phyloP scores from a whole-genome alignment of 768 basidiomycete genomes.

The Piloderma croceum region DNA sequence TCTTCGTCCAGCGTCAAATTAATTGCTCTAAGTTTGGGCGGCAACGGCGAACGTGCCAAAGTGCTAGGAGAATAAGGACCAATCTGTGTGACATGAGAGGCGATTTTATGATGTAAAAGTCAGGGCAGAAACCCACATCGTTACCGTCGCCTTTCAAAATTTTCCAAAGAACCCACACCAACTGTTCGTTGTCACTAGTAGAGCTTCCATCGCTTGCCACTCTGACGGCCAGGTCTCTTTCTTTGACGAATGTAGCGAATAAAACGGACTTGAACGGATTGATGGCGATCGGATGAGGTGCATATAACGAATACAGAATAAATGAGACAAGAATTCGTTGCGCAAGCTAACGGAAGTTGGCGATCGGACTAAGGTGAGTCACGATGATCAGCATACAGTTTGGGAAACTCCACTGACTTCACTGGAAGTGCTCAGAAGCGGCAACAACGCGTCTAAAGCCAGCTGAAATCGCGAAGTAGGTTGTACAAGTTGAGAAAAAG shows the following conservation, averaged over 20 bases:
- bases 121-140: slow-evolving; percentile 42
- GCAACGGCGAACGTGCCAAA: slow-evolving; percentile 67
- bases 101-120: background rate
- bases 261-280: slow-evolving; percentile 80
- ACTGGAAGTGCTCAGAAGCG: slow-evolving; percentile 49
- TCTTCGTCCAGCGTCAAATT: slow-evolving; percentile 68
- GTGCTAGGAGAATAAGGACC: slow-evolving; percentile 76
- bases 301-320: slow-evolving; percentile 75
- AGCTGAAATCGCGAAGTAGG: slow-evolving; percentile 76
- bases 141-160: slow-evolving; percentile 78
- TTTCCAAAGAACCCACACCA: slow-evolving; percentile 87
- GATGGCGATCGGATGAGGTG: slow-evolving; percentile 70
- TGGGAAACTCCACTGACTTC: slow-evolving; percentile 54
- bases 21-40: slow-evolving; percentile 66
- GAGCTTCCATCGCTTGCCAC: slow-evolving; percentile 44
- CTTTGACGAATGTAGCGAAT: slow-evolving; percentile 59
- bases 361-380: background rate
- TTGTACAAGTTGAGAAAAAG: slow-evolving; percentile 71
- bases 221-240: slow-evolving; percentile 55
- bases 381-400: too few species aligned
- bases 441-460: slow-evolving; percentile 76
- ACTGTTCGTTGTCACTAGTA: slow-evolving; percentile 61
- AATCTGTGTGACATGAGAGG: slow-evolving; percentile 42
- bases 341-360: slow-evolving; percentile 41
- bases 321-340: slow-evolving; percentile 75